Conservation (phyloP, 768 basidiomycete genomes). For the Boletus vermiculosoides region DNA sequence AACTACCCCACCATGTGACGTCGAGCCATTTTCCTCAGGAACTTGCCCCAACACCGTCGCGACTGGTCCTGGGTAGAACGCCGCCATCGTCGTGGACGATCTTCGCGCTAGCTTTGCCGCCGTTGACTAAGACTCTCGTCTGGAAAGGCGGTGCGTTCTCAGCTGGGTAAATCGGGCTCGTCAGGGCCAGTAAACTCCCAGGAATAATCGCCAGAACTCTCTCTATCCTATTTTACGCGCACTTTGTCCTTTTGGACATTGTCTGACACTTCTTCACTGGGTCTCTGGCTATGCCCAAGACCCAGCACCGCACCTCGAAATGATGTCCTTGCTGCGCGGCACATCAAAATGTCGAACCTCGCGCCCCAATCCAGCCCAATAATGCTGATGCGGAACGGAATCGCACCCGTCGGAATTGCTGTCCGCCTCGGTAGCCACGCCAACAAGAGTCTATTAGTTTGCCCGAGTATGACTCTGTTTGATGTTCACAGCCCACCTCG, state of each 20-base stretch:
- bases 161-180: conserved; percentile 18
- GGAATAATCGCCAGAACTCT: neutral
- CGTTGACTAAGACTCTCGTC: conserved; percentile 14
- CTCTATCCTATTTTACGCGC: neutral
- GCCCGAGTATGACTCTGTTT: neutral
- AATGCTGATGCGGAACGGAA: neutral
- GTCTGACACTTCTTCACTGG: neutral
- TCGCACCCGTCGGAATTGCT: neutral
- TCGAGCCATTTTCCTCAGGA: conserved; percentile 47
- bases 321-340: neutral
- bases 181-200: conserved; percentile 10
- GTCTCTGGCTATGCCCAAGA: conserved; percentile 5
- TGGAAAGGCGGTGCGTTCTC: conserved; percentile 24
- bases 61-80: conserved; percentile 49
- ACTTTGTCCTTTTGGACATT: neutral
- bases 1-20: conserved; percentile 56
- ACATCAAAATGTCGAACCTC: neutral
- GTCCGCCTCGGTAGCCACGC: neutral
- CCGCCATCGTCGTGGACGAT: conserved; percentile 26
- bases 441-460: neutral
- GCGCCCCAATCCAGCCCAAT: neutral
- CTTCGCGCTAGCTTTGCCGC: conserved; percentile 1
- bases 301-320: conserved; percentile 3
- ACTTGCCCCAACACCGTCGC: conserved; percentile 47
- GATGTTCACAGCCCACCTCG: neutral